Conservation (phyloP, 305 asterid species). For the Petunia hybrid region DNA sequence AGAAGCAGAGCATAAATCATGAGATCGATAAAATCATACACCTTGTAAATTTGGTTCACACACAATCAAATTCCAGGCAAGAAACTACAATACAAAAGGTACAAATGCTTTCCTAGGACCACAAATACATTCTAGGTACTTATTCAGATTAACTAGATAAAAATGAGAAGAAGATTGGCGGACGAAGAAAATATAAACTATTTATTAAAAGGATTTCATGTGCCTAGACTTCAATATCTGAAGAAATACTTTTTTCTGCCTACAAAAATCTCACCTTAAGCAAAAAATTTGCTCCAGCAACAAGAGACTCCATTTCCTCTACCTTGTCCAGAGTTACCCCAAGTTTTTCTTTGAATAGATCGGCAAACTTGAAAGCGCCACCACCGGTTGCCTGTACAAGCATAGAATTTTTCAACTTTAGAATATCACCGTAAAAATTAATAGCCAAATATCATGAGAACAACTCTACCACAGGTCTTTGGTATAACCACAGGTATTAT, state of each 20-base stretch:
- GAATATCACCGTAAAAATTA: constrained; percentile 20
- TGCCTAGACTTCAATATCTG: constrained; percentile 15
- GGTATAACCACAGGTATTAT: neutral
- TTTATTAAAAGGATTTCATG: neutral
- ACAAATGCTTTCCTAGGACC: constrained; percentile 3
- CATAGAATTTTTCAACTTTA: constrained; percentile 23
- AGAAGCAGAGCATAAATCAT: constrained; percentile 8
- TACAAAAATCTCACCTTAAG: constrained; percentile 71
- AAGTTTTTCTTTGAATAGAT: constrained; percentile 86
- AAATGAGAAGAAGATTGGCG: neutral
- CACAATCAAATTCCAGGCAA: constrained; percentile 17
- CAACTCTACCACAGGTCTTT: constrained; percentile 4
- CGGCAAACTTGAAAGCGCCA: constrained; percentile 93
- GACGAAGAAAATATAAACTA: neutral
- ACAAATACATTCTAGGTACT: constrained; percentile 14
- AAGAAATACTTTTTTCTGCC: constrained; percentile 5
- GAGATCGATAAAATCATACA: neutral
- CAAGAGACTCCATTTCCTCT: constrained; percentile 96
- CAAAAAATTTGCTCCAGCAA: constrained; percentile 91
- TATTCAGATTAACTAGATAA: neutral
- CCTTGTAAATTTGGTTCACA: constrained; percentile 10
- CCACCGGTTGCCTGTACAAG: constrained; percentile 98
- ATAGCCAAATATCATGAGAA: constrained; percentile 16
- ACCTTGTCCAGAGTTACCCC: constrained; percentile 88
- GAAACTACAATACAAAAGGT: neutral